Percentiles rank a stretch among this genome's conserved stretches.
Conservation (phyloP, 345 rosid genomes). For the Orychophragmus violaceus region DNA sequence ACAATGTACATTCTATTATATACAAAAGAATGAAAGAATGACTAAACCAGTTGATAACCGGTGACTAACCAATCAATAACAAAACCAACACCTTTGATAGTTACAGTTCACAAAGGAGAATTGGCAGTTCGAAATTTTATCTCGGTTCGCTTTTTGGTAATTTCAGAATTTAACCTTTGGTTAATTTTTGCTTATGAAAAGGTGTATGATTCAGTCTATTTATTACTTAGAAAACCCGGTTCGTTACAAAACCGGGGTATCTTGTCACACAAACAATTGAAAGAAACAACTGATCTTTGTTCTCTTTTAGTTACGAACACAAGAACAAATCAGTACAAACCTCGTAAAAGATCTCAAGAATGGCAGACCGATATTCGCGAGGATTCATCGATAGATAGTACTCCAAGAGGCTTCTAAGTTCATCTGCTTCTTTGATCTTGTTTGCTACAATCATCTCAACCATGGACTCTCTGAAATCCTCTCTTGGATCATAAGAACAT, state of each 20-base stretch:
- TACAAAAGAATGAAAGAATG: no score
- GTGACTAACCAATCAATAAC: no score
- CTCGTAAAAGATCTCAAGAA: slow-evolving; percentile 74
- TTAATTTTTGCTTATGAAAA: neutral
- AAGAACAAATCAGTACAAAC: slow-evolving; percentile 68
- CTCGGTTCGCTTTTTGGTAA: neutral
- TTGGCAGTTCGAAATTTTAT: neutral
- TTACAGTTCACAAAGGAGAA: no score
- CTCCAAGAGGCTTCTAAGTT: slow-evolving; percentile 71
- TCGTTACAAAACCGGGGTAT: slow-evolving; percentile 1
- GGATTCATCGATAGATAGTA: slow-evolving; percentile 79
- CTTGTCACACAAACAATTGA: slow-evolving; percentile 16
- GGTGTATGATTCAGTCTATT: neutral
- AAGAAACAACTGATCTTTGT: slow-evolving; percentile 1
- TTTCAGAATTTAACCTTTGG: neutral
- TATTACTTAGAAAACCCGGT: slow-evolving; percentile 1
- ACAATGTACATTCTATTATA: no score
- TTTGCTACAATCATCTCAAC: slow-evolving; percentile 67
- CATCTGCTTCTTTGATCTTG: slow-evolving; percentile 50
- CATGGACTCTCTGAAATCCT: slow-evolving; percentile 80
- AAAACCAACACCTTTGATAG: no score
- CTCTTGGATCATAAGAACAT: slow-evolving; percentile 63
- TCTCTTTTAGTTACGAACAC: slow-evolving; percentile 32
- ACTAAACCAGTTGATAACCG: no score
- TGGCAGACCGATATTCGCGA: slow-evolving; percentile 47